phyloP scores from a whole-genome alignment of 257 asterid species.

The Knoxia roxburghii region DNA sequence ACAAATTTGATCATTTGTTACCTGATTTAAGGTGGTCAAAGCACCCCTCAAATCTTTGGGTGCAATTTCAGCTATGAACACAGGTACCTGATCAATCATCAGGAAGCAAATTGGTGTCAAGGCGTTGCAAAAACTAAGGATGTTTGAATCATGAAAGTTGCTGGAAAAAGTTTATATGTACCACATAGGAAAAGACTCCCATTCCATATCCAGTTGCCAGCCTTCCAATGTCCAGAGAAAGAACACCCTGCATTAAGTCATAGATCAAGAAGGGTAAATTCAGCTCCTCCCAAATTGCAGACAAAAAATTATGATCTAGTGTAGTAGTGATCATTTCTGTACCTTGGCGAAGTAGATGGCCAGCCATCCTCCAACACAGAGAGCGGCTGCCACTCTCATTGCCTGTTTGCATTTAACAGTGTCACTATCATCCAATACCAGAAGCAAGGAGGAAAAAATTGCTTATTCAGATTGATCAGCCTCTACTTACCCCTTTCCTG shows the following conservation, averaged over 20 bases:
- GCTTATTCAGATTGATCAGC: background rate
- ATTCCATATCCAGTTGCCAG: slow-evolving; percentile 90
- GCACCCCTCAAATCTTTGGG: slow-evolving; percentile 87
- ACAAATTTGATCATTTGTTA: slow-evolving; percentile 10
- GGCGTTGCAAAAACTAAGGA: background rate
- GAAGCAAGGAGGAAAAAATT: background rate
- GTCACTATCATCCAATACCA: background rate
- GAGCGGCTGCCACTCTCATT: slow-evolving; percentile 66
- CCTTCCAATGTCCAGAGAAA: slow-evolving; percentile 74
- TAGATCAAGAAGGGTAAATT: slow-evolving; percentile 15
- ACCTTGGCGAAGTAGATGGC: slow-evolving; percentile 87
- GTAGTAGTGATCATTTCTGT: background rate
- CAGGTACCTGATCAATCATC: slow-evolving; percentile 56
- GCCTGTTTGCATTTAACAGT: slow-evolving; percentile 52
- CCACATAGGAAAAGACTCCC: slow-evolving; percentile 94
- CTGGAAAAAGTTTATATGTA: slow-evolving; percentile 13
- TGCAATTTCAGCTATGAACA: slow-evolving; percentile 85
- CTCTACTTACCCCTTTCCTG: slow-evolving; percentile 78
- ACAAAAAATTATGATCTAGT: background rate
- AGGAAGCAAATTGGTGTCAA: slow-evolving; percentile 4
- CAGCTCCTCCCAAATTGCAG: background rate
- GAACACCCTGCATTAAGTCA: slow-evolving; percentile 33
- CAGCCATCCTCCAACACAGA: slow-evolving; percentile 84
- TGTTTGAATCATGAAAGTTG: background rate
- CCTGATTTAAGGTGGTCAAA: slow-evolving; percentile 84